These are phyloP conservation scores for Carex arenaria DNA, from an alignment of 202 grass and related monocot genomes.

Conservation along the genomic window DNA sequence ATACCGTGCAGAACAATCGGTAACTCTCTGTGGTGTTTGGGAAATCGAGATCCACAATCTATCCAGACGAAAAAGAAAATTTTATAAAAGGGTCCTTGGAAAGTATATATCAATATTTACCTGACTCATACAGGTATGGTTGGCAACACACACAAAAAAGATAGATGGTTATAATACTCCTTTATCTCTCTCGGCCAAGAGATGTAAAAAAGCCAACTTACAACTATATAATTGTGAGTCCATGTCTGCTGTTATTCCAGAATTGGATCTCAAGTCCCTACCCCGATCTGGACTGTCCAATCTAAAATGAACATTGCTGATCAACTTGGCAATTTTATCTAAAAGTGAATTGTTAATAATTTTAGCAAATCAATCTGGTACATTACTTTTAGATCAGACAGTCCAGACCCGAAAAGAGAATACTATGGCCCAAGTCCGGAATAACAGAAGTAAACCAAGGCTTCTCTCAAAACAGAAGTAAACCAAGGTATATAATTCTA, in stretches of 20 bases:
- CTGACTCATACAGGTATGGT: background rate
- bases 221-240: background rate
- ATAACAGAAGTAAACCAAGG: background rate
- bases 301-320: background rate
- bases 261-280: background rate
- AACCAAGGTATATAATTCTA: slow-evolving; percentile 1
- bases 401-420: background rate
- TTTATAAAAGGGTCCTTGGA: slow-evolving; percentile 22
- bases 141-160: background rate
- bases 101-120: background rate
- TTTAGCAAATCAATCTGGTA: background rate
- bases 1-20: slow-evolving; percentile 86
- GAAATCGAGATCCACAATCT: slow-evolving; percentile 82
- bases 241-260: background rate
- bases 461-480: slow-evolving; percentile 5
- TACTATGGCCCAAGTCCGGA: background rate
- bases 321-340: background rate
- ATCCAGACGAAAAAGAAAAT: slow-evolving; percentile 27
- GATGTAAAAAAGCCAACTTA: background rate
- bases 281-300: background rate
- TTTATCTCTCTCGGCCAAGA: background rate
- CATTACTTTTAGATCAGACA: background rate
- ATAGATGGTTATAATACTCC: background rate
- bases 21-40: slow-evolving; percentile 92
- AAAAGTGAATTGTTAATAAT: background rate